A percentile compares a stretch with the other conserved stretches of the same genome.
These are phyloP conservation scores for Sporothrix phasma DNA, from an alignment of 2,329 filamentous ascomycete genomes.

Conservation along the genomic window DNA sequence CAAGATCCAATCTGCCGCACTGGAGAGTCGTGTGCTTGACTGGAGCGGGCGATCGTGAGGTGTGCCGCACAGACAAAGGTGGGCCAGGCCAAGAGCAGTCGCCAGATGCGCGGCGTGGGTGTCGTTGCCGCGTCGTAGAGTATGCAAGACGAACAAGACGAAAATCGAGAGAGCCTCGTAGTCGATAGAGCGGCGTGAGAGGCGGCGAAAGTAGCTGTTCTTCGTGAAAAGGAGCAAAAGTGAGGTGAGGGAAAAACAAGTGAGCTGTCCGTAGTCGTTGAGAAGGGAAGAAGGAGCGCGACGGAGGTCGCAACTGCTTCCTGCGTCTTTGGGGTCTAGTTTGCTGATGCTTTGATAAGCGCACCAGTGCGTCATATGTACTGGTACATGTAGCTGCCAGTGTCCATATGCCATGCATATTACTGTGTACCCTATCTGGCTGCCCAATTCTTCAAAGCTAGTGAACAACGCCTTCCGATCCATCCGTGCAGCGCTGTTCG, in stretches of 20 bases:
- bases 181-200: background rate
- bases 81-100: slow-evolving; percentile 4
- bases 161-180: background rate
- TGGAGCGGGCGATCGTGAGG: background rate
- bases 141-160: no score
- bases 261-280: background rate
- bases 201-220: background rate
- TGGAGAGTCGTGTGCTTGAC: background rate
- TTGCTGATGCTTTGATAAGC: slow-evolving; percentile 11
- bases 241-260: background rate
- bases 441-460: background rate
- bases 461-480: slow-evolving; percentile 12
- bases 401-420: no score
- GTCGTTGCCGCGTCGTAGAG: background rate
- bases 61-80: slow-evolving; percentile 4
- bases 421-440: background rate
- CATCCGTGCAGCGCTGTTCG: slow-evolving; percentile 7
- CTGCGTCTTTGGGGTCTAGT: slow-evolving; percentile 5
- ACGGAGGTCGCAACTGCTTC: slow-evolving; percentile 4
- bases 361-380: slow-evolving; percentile 8
- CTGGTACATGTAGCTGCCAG: no score
- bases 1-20: background rate
- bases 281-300: background rate
- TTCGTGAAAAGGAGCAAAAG: background rate
- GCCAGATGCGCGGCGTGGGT: background rate